These are phyloP conservation scores for Peronospora farinosa DNA, from an alignment of 352 stramenopile species.

Conservation along the genomic window DNA sequence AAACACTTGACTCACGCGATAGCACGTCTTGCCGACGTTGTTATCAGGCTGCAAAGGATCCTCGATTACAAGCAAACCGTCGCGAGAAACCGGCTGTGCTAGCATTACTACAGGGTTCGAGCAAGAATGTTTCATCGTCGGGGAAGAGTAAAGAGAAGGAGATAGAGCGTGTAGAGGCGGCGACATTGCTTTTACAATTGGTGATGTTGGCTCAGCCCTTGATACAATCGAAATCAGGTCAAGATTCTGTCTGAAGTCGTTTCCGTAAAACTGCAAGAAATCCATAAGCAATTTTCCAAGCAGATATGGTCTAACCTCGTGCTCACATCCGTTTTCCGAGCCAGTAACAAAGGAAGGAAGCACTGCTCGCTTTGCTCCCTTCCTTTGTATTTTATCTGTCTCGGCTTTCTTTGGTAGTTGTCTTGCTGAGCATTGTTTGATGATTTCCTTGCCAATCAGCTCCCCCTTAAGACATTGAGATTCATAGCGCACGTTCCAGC, in stretches of 20 bases:
- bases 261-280: constrained; percentile 80
- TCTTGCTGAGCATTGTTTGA: constrained; percentile 35
- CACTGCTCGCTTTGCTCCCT: constrained; percentile 27
- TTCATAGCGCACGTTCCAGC: constrained; percentile 34
- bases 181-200: constrained; percentile 12
- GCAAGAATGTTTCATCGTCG: constrained; percentile 8
- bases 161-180: constrained; percentile 17
- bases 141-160: constrained; percentile 15
- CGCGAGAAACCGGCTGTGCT: constrained; percentile 20
- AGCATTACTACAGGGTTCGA: constrained; percentile 23
- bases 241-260: constrained; percentile 69
- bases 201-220: constrained; percentile 15
- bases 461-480: constrained; percentile 44
- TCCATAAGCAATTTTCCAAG: constrained; percentile 80
- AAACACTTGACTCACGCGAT: constrained; percentile 78
- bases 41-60: constrained; percentile 66
- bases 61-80: constrained; percentile 56
- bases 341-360: constrained; percentile 36
- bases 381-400: constrained; percentile 11
- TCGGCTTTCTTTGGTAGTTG: constrained; percentile 32
- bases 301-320: constrained; percentile 43
- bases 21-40: constrained; percentile 82
- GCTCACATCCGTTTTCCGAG: constrained; percentile 19
- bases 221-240: constrained; percentile 53
- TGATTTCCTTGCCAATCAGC: constrained; percentile 44